Evolutionary conservation across 2,329 filamentous ascomycete genomes (phyloP).

Genomic region (Aspergillus phoenicis): DNA sequence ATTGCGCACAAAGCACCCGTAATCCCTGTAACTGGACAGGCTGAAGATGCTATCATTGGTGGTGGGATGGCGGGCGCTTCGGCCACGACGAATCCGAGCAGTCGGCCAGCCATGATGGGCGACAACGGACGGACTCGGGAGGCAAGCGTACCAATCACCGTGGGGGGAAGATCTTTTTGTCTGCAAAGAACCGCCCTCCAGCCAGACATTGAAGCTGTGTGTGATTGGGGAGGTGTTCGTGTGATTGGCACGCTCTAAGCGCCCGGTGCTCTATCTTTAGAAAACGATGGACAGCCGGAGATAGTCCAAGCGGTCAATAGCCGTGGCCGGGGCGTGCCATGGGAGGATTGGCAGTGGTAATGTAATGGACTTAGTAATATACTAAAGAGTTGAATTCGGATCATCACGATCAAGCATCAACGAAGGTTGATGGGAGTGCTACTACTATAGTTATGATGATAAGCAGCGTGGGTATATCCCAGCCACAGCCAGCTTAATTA

Average conservation of each 20-base stretch:
- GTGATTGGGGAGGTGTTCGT: slow-evolving; percentile 16
- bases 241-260: slow-evolving; percentile 31
- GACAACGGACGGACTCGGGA: slow-evolving; percentile 15
- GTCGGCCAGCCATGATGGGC: background rate
- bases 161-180: background rate
- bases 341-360: background rate
- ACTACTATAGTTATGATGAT: too few species aligned
- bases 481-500: too few species aligned
- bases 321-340: background rate
- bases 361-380: background rate
- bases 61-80: slow-evolving; percentile 22
- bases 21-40: slow-evolving; percentile 13
- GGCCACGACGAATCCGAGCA: slow-evolving; percentile 14
- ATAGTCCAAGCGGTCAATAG: slow-evolving; percentile 3
- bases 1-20: slow-evolving; percentile 30
- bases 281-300: slow-evolving; percentile 8
- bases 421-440: too few species aligned
- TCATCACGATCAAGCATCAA: background rate
- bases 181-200: slow-evolving; percentile 28
- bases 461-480: background rate
- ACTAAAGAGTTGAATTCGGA: background rate
- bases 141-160: slow-evolving; percentile 19
- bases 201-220: slow-evolving; percentile 9
- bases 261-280: slow-evolving; percentile 37
- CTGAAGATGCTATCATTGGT: slow-evolving; percentile 23